These are phyloP conservation scores for Ogataea naganishii DNA, from an alignment of 805 yeast species.

Conservation along the genomic window DNA sequence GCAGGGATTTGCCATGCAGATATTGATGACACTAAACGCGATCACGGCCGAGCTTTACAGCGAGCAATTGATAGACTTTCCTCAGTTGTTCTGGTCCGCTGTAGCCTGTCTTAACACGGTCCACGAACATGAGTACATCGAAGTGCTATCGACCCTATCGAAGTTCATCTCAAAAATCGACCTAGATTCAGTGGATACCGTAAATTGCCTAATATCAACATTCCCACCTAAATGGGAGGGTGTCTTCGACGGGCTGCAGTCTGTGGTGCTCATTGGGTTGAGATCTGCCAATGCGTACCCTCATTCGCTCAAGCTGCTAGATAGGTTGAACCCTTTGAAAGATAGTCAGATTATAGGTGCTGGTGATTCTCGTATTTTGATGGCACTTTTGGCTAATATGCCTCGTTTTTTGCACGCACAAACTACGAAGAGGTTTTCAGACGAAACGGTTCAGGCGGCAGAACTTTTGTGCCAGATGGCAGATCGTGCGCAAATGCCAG, in stretches of 20 bases:
- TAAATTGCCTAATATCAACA: constrained; percentile 70
- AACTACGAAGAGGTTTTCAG: constrained; percentile 41
- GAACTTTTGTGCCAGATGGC: constrained; percentile 56
- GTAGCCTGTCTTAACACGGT: constrained; percentile 86
- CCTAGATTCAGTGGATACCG: constrained; percentile 76
- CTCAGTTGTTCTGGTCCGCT: constrained; percentile 92
- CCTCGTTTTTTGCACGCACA: constrained; percentile 83
- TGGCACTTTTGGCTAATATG: constrained; percentile 67
- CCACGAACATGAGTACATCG: constrained; percentile 90
- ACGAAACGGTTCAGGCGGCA: constrained; percentile 45
- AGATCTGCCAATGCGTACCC: constrained; percentile 77
- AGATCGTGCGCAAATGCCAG: constrained; percentile 38
- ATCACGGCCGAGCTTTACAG: constrained; percentile 79
- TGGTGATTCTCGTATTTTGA: constrained; percentile 57
- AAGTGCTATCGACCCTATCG: constrained; percentile 71
- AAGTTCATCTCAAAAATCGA: constrained; percentile 84
- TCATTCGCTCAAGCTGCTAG: constrained; percentile 63
- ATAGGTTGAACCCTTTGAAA: constrained; percentile 54
- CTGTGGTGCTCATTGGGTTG: constrained; percentile 70
- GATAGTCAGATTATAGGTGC: constrained; percentile 75
- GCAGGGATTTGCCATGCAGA: constrained; percentile 96
- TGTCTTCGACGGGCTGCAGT: constrained; percentile 80
- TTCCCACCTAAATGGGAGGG: constrained; percentile 98
- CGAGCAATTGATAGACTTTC: constrained; percentile 73
- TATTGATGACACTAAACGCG: constrained; percentile 90